phyloP scores from a whole-genome alignment of 441 rosid genomes.

The Macaranga tanarius region DNA sequence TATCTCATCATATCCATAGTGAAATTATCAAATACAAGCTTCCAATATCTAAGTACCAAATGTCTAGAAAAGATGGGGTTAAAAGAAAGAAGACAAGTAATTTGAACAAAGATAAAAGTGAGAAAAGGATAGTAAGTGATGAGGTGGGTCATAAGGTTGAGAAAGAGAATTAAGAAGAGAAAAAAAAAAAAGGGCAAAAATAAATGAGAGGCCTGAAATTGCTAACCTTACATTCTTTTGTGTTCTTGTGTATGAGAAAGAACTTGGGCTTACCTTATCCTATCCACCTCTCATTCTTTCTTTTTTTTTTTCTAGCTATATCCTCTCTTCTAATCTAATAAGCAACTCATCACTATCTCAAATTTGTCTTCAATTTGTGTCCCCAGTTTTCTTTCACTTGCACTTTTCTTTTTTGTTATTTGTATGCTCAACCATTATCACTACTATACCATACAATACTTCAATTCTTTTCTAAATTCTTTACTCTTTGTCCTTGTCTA shows the following conservation, averaged over 20 bases:
- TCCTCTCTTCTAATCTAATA: slow-evolving; percentile 20
- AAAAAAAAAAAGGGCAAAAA: slow-evolving; percentile 22
- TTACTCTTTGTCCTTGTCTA: not conserved
- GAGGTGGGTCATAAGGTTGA: not conserved
- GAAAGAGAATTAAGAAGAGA: not conserved
- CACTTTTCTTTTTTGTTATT: too few species aligned
- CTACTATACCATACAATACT: not conserved
- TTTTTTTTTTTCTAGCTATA: slow-evolving; percentile 24
- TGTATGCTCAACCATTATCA: slow-evolving; percentile 7
- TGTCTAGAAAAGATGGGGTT: not conserved
- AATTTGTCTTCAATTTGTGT: not conserved
- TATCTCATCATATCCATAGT: too few species aligned
- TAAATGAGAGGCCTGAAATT: slow-evolving; percentile 76
- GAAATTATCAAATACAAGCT: not conserved
- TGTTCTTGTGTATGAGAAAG: slow-evolving; percentile 31
- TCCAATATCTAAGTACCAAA: not conserved
- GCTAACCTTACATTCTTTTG: slow-evolving; percentile 41
- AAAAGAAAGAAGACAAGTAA: not conserved
- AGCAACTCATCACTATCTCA: slow-evolving; percentile 5
- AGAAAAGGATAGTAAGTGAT: not conserved
- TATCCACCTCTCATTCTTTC: slow-evolving; percentile 32
- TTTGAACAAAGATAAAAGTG: not conserved
- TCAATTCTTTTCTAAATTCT: slow-evolving; percentile 1
- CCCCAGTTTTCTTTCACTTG: slow-evolving; percentile 17
- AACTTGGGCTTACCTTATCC: slow-evolving; percentile 65